Conservation (phyloP, 1,284 basidiomycete species). For the Ganoderma resinaceum region DNA sequence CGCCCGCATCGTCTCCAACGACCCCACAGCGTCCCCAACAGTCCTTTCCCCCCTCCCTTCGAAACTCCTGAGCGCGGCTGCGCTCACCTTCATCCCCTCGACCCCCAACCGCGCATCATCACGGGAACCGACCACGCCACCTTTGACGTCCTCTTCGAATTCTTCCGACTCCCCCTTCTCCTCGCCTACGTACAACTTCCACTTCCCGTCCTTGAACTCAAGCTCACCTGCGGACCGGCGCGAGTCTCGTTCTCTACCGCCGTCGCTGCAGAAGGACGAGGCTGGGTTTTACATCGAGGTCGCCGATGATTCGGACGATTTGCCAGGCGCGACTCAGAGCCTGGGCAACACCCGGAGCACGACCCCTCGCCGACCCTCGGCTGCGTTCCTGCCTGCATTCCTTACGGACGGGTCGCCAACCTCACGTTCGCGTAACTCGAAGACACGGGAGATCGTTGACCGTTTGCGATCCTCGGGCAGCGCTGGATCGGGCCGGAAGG, state of each 20-base stretch:
- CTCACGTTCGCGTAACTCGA: slow-evolving; percentile 35
- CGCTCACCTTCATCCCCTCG: slow-evolving; percentile 40
- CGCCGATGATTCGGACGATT: slow-evolving; percentile 21
- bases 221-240: slow-evolving; percentile 32
- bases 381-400: slow-evolving; percentile 37
- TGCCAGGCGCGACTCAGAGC: slow-evolving; percentile 23
- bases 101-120: slow-evolving; percentile 18
- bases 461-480: slow-evolving; percentile 36
- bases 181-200: slow-evolving; percentile 40
- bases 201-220: slow-evolving; percentile 39
- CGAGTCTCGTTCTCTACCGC: slow-evolving; percentile 38
- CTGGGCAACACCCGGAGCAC: slow-evolving; percentile 34
- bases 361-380: slow-evolving; percentile 36
- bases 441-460: slow-evolving; percentile 43
- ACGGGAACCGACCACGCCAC: slow-evolving; percentile 28
- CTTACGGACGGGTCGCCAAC: slow-evolving; percentile 33
- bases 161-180: slow-evolving; percentile 35
- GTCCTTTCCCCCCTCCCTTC: slow-evolving; percentile 38
- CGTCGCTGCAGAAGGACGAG: slow-evolving; percentile 40
- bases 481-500: slow-evolving; percentile 32
- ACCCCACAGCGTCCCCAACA: slow-evolving; percentile 21
- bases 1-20: slow-evolving; percentile 36
- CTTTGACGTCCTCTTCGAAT: slow-evolving; percentile 32
- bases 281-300: slow-evolving; percentile 41
- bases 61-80: slow-evolving; percentile 41